A percentile compares a stretch with the other conserved stretches of the same genome.
Conservation (phyloP, 164 flowering plant species). For the Tetracentron sinense region DNA sequence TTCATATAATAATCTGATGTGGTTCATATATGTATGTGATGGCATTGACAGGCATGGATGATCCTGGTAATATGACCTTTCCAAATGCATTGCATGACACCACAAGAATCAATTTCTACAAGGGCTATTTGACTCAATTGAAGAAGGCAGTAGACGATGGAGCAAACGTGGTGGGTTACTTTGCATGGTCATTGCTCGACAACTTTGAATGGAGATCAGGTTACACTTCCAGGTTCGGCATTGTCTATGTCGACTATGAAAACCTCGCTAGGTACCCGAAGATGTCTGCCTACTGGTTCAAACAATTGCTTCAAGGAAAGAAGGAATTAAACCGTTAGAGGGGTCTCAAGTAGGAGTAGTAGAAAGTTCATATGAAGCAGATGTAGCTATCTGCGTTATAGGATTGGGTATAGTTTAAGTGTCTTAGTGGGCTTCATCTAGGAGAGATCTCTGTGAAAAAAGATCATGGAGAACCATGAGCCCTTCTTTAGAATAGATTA, state of each 20-base stretch:
- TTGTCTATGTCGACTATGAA: constrained; percentile 63
- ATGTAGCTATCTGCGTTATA: no score
- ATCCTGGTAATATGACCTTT: constrained; percentile 71
- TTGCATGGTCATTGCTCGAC: constrained; percentile 89
- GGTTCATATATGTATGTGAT: no score
- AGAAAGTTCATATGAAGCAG: no score
- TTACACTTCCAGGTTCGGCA: constrained; percentile 82
- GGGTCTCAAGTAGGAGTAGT: no score
- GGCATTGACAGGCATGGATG: constrained; percentile 68
- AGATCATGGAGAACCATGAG: no score
- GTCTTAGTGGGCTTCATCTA: no score
- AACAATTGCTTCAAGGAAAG: constrained; percentile 31
- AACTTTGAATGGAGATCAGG: constrained; percentile 89
- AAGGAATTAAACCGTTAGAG: no score
- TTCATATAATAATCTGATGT: not conserved
- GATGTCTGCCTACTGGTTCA: constrained; percentile 91
- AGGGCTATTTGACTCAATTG: constrained; percentile 44
- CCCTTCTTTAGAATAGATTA: no score
- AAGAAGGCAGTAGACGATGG: constrained; percentile 77
- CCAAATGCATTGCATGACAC: constrained; percentile 57
- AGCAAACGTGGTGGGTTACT: constrained; percentile 77
- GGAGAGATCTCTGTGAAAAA: no score
- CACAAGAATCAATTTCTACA: constrained; percentile 58
- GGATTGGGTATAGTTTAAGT: no score
- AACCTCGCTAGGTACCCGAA: constrained; percentile 73